Conservation (phyloP, 2,329 filamentous ascomycete genomes). For the Colletotrichum nymphaeae region DNA sequence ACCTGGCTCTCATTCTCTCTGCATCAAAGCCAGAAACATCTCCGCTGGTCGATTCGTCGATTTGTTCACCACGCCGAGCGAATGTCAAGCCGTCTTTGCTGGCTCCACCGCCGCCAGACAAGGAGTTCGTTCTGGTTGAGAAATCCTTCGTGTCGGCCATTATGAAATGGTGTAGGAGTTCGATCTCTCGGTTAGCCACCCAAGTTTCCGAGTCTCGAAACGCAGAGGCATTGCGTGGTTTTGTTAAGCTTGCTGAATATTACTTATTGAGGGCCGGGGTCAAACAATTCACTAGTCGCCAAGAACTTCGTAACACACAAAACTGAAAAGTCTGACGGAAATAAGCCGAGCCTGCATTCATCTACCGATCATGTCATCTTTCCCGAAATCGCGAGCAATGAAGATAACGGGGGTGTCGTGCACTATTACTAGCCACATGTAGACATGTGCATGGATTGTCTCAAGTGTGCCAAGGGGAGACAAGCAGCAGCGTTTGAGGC, state of each 20-base stretch:
- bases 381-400: not conserved
- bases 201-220: not conserved
- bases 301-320: not conserved
- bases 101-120: not conserved
- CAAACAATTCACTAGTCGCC: not conserved
- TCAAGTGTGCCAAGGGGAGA: not conserved
- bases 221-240: not conserved
- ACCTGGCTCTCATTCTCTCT: conserved; percentile 47
- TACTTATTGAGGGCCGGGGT: not conserved
- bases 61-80: conserved; percentile 38
- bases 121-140: not conserved
- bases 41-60: conserved; percentile 32
- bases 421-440: not conserved
- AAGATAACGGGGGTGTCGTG: not conserved
- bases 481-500: not conserved
- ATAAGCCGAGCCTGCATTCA: not conserved
- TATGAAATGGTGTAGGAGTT: not conserved
- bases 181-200: too few relatives aligned
- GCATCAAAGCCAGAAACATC: conserved; percentile 46
- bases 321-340: not conserved
- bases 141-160: conserved; percentile 1
- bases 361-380: conserved; percentile 2
- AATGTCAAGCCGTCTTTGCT: conserved; percentile 34
- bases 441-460: not conserved
- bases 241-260: too few relatives aligned